Percentiles rank a stretch among this genome's conserved stretches.
Evolutionary conservation across 2,329 filamentous ascomycete genomes (phyloP).

Genomic region (Talaromyces sp.): DNA sequence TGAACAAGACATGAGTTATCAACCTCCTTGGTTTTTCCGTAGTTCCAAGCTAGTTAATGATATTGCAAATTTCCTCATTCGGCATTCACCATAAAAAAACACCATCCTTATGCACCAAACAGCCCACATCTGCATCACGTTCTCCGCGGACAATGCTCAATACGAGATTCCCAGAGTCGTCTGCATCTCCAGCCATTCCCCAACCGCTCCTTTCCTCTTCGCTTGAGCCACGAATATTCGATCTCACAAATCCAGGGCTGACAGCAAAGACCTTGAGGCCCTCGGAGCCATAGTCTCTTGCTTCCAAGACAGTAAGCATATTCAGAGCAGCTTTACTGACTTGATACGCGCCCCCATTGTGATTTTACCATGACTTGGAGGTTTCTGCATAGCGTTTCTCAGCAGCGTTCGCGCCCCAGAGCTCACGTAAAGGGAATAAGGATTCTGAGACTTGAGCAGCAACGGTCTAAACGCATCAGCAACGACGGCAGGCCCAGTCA

Average conservation of each 20-base stretch:
- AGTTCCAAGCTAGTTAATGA: too few species aligned
- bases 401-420: not conserved
- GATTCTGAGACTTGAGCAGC: not conserved
- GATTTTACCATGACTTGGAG: not conserved
- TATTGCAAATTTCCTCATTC: not conserved
- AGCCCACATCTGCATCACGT: conserved; percentile 5
- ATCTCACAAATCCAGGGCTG: conserved; percentile 7
- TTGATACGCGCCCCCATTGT: not conserved
- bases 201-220: conserved; percentile 1
- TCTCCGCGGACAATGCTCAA: conserved; percentile 4
- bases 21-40: too few species aligned
- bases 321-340: conserved; percentile 10
- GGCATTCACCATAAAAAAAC: not conserved
- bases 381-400: not conserved
- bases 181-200: conserved; percentile 4
- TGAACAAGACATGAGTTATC: not conserved
- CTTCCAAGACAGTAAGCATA: conserved; percentile 3
- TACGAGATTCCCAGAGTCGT: conserved; percentile 2
- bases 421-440: conserved; percentile 3
- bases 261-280: conserved; percentile 6
- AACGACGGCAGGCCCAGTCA: not conserved
- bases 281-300: not conserved
- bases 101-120: conserved; percentile 3
- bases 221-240: conserved; percentile 3
- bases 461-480: conserved; percentile 2